Base-by-base conservation (phyloP, 208 protist species). In the Crithidia expoeki region DNA sequence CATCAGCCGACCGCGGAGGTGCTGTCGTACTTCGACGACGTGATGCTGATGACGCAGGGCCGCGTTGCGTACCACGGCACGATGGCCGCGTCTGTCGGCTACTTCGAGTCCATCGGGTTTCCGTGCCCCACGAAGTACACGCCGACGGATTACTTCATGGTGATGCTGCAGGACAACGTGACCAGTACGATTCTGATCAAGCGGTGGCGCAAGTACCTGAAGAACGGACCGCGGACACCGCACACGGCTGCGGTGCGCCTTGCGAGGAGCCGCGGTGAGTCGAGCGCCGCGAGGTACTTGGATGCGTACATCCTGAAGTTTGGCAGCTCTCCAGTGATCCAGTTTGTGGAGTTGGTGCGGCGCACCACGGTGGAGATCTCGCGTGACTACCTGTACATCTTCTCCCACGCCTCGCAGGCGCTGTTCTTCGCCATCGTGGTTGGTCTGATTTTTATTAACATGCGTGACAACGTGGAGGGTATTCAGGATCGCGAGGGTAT, bases 1-100 rank as follows among this genome's bases (percentile, higher is more conserved):
- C 97, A 98, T 66, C 96, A 98, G 82, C 97, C 97, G n/a, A 89
- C 84, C 4, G 82, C 86, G 10, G 89, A 96, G 55, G 83, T 97
- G 56, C 92, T 98, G 53, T 70, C 42, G 17, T 76, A 88, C 60
- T 98, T 98, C 82, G 95, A 98, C 56, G 80, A 97, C 36, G 53
- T 98, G 21, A 86, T 98, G 77, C 79, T 98, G 42, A 74, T 98
- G 62, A 79, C 72, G 25, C 60, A 81, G 40, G 97, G 97, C 30
- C 71, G 72, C 19, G 80, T 87, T 51, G 85, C 83, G 27, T 98
- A 96, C 80, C 84, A 91, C 76, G 96, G 96, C 28, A 79, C 82
- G 32, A 89, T 86, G 79, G 47, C 49, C 28, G 80, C 89, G 23
- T 75, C 83, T 19, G 5, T 94, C 52, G 68, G 40, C 30, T 97